phyloP scores from a whole-genome alignment of 805 yeast species.

The Hanseniaspora mollemarum region DNA sequence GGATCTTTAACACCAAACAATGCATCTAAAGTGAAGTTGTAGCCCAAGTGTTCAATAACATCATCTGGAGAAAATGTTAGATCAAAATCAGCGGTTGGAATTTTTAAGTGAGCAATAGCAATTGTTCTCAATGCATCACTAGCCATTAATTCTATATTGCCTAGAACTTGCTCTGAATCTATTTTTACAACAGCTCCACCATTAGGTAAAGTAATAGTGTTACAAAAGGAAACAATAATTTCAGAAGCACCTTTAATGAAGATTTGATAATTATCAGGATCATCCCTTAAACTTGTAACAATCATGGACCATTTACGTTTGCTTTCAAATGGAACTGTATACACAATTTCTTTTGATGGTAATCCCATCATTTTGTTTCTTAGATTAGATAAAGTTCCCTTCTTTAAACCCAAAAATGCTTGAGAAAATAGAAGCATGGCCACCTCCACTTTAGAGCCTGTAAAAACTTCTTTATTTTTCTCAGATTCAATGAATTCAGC shows the following conservation, averaged over 20 bases:
- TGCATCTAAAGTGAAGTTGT: constrained; percentile 46
- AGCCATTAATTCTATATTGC: constrained; percentile 49
- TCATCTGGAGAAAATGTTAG: constrained; percentile 3
- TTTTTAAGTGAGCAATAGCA: constrained; percentile 74
- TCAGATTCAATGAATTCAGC: constrained; percentile 7
- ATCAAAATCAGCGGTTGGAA: constrained; percentile 21
- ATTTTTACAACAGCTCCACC: constrained; percentile 24
- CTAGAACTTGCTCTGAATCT: constrained; percentile 21
- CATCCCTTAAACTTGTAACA: constrained; percentile 40
- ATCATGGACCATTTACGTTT: constrained; percentile 87
- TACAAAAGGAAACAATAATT: constrained; percentile 54
- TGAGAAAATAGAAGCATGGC: constrained; percentile 67
- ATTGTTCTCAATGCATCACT: constrained; percentile 75
- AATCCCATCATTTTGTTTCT: constrained; percentile 29
- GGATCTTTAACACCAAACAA: constrained; percentile 95
- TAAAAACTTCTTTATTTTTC: constrained; percentile 43
- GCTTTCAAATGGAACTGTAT: constrained; percentile 82
- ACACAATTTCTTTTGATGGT: constrained; percentile 39
- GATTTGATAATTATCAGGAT: constrained; percentile 38
- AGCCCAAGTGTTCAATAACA: constrained; percentile 18
- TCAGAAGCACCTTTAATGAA: constrained; percentile 93
- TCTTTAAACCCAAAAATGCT: constrained; percentile 39
- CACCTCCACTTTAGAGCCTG: constrained; percentile 92
- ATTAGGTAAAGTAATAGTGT: constrained; percentile 29
- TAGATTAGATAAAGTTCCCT: constrained; percentile 37